These are phyloP conservation scores for Sarocladium brachiariae DNA, from an alignment of 2,329 filamentous ascomycete genomes.

Conservation along the genomic window DNA sequence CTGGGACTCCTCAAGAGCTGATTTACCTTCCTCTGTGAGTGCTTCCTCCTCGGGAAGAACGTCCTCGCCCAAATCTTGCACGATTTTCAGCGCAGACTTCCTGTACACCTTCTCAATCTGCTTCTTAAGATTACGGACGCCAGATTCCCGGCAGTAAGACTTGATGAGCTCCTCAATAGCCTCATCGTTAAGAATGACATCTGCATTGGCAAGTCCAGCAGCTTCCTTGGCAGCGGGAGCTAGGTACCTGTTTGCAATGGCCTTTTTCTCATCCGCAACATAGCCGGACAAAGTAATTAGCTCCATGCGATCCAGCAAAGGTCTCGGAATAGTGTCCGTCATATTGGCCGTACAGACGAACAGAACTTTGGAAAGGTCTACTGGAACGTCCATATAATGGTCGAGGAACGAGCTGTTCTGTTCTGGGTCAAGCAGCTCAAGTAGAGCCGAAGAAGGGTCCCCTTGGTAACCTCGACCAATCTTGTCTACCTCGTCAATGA, in stretches of 20 bases:
- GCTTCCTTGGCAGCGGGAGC: slow-evolving; percentile 91
- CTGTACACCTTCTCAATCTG: slow-evolving; percentile 99
- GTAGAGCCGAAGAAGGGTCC: slow-evolving; percentile 86
- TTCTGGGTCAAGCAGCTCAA: slow-evolving; percentile 92
- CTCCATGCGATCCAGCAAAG: slow-evolving; percentile 94
- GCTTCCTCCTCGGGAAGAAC: slow-evolving; percentile 74
- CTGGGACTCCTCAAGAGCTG: slow-evolving; percentile 61
- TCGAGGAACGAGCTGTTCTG: slow-evolving; percentile 97
- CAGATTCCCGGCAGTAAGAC: slow-evolving; percentile 94
- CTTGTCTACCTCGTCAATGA: slow-evolving; percentile 98
- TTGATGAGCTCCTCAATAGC: slow-evolving; percentile 97
- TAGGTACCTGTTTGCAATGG: slow-evolving; percentile 89
- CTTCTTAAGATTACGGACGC: slow-evolving; percentile 96
- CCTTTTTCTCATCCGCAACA: slow-evolving; percentile 97
- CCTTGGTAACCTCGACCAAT: slow-evolving; percentile 95
- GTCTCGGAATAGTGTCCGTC: slow-evolving; percentile 94
- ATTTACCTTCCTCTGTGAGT: slow-evolving; percentile 79
- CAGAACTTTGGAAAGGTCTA: slow-evolving; percentile 93
- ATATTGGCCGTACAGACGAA: slow-evolving; percentile 99
- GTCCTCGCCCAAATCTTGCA: slow-evolving; percentile 85
- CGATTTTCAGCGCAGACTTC: slow-evolving; percentile 94
- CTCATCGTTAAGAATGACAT: slow-evolving; percentile 78
- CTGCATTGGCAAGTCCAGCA: slow-evolving; percentile 81
- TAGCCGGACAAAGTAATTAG: slow-evolving; percentile 95
- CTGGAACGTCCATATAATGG: slow-evolving; percentile 97